A percentile compares a stretch with the other conserved stretches of the same genome.
phyloP scores from a whole-genome alignment of 257 asterid genomes.

The Nicotiana attenuata region DNA sequence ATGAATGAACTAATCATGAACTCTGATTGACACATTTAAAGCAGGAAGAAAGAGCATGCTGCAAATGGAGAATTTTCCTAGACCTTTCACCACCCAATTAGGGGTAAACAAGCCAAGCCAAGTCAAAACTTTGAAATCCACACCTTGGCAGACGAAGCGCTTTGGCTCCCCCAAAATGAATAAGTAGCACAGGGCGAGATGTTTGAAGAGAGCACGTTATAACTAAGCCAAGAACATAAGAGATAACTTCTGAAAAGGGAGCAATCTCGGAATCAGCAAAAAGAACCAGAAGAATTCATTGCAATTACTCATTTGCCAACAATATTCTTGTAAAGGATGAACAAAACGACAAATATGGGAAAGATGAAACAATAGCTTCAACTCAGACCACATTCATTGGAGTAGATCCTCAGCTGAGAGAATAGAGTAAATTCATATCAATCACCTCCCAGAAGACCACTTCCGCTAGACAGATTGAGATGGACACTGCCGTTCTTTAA shows the following conservation, averaged over 20 bases:
- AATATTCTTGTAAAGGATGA: neutral
- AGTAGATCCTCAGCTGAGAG: neutral
- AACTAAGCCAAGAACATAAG: neutral
- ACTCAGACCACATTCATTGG: neutral
- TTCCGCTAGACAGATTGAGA: neutral
- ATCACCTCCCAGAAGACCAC: neutral
- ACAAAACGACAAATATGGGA: neutral
- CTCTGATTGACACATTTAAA: neutral
- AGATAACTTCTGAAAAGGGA: neutral
- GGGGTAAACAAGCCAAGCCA: neutral
- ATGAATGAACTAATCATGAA: neutral
- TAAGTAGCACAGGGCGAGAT: neutral
- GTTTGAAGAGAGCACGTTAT: neutral
- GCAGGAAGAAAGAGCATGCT: neutral
- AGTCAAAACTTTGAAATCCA: neutral
- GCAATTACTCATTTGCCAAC: neutral
- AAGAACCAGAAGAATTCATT: neutral
- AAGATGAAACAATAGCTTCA: neutral
- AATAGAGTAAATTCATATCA: neutral
- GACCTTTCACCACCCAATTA: neutral
- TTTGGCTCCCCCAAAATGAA: neutral
- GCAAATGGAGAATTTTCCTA: neutral
- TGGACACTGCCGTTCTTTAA: neutral
- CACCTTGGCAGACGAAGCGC: neutral
- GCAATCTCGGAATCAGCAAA: neutral